Conservation (phyloP, 805 yeast genomes). For the Torulaspora quercuum region DNA sequence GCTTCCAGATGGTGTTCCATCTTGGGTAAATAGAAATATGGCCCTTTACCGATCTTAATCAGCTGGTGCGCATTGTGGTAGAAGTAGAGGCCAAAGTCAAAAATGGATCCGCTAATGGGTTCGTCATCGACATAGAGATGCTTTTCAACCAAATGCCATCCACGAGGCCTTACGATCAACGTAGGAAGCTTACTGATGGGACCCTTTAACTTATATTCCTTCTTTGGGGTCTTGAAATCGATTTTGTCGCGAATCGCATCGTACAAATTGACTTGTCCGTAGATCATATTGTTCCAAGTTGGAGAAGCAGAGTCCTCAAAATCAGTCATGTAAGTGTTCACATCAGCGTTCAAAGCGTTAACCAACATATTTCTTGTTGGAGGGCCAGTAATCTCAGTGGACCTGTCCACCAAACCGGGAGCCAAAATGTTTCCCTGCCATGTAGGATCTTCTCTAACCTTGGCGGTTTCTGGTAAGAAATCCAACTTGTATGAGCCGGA, state of each 20-base stretch:
- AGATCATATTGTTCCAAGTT: conserved; percentile 74
- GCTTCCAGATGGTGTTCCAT: conserved; percentile 87
- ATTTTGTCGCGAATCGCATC: conserved; percentile 73
- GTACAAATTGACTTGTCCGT: conserved; percentile 75
- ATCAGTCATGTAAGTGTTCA: conserved; percentile 82
- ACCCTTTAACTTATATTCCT: conserved; percentile 51
- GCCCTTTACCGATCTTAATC: conserved; percentile 65
- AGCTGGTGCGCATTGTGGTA: conserved; percentile 67
- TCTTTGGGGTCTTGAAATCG: conserved; percentile 45
- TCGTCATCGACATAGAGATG: conserved; percentile 70
- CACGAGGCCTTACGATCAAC: conserved; percentile 80
- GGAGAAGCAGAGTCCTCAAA: conserved; percentile 84
- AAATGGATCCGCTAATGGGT: conserved; percentile 71
- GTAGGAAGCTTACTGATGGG: conserved; percentile 51
- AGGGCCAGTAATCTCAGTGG: conserved; percentile 83
- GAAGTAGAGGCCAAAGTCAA: conserved; percentile 77
- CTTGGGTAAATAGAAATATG: conserved; percentile 79
- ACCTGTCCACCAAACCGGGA: conserved; percentile 68
- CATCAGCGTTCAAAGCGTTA: conserved; percentile 74
- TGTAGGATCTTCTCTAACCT: conserved; percentile 64
- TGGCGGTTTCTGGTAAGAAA: conserved; percentile 64
- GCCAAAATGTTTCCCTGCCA: conserved; percentile 77
- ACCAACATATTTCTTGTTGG: conserved; percentile 81
- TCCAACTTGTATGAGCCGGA: conserved; percentile 52
- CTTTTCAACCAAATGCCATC: conserved; percentile 79